These are phyloP conservation scores for Albugo laibachii DNA, from an alignment of 352 stramenopile species.

Conservation along the genomic window DNA sequence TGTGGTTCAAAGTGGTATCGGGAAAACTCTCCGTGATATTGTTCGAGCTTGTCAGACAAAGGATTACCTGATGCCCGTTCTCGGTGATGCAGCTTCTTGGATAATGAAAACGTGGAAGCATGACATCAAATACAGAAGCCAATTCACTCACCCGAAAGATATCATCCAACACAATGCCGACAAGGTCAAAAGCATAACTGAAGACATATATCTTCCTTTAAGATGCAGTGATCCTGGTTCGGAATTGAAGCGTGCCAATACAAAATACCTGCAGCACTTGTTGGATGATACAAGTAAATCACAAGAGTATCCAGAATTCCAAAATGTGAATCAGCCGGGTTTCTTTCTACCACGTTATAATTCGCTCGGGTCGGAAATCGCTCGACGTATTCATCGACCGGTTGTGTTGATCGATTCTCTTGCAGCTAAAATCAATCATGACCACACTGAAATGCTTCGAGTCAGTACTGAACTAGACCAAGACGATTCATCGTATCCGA, in stretches of 20 bases:
- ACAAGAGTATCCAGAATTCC: no score
- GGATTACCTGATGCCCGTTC: constrained; percentile 18
- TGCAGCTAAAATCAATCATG: constrained; percentile 22
- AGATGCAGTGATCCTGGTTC: no score
- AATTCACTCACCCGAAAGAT: constrained; percentile 18
- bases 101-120: constrained; percentile 37
- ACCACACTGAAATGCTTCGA: constrained; percentile 23
- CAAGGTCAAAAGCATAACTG: constrained; percentile 7
- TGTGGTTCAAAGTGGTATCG: constrained; percentile 34
- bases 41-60: constrained; percentile 15
- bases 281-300: constrained; percentile 2
- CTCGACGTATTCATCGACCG: constrained; percentile 12
- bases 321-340: constrained; percentile 11
- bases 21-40: constrained; percentile 25
- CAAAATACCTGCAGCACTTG: constrained; percentile 2
- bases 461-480: constrained; percentile 10
- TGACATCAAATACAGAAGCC: constrained; percentile 20
- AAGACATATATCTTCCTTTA: no score
- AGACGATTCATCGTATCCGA: constrained; percentile 10
- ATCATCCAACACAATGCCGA: constrained; percentile 20
- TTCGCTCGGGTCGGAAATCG: constrained; percentile 36
- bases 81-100: constrained; percentile 33
- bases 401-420: constrained; percentile 33
- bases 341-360: constrained; percentile 38
- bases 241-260: no score